Evolutionary conservation across 2,329 filamentous ascomycete species (phyloP).

Genomic region (Fusarium sp.): DNA sequence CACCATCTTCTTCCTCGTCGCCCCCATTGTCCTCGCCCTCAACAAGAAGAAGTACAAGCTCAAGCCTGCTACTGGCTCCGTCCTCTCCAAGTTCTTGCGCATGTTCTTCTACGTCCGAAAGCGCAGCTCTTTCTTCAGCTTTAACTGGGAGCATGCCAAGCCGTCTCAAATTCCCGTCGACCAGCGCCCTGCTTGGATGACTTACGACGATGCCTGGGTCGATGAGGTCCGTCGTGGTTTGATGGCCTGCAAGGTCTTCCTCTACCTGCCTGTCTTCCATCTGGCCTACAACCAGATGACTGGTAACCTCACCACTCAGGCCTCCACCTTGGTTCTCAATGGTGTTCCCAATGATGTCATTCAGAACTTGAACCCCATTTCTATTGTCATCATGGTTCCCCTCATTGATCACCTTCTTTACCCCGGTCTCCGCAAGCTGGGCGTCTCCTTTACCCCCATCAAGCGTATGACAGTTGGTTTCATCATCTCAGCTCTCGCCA

Average conservation of each 20-base stretch:
- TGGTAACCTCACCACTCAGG: conserved; percentile 70
- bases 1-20: conserved; percentile 69
- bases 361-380: conserved; percentile 78
- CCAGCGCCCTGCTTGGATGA: conserved; percentile 76
- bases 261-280: conserved; percentile 74
- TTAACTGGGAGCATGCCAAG: conserved; percentile 75
- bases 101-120: conserved; percentile 70
- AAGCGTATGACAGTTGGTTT: conserved; percentile 80
- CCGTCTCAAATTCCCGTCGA: conserved; percentile 67
- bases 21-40: conserved; percentile 68
- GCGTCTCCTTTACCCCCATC: conserved; percentile 76
- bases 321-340: conserved; percentile 70
- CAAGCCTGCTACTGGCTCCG: conserved; percentile 75
- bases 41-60: conserved; percentile 69
- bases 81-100: conserved; percentile 72
- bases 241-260: conserved; percentile 74
- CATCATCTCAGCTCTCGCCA: conserved; percentile 68
- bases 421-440: conserved; percentile 69
- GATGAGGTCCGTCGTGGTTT: conserved; percentile 78
- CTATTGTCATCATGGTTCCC: conserved; percentile 79
- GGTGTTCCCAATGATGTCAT: conserved; percentile 82
- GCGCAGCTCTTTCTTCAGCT: conserved; percentile 70
- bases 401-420: conserved; percentile 76
- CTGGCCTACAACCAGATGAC: conserved; percentile 68
- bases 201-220: conserved; percentile 84